phyloP scores from a whole-genome alignment of 371 early-diverging fungal genomes.

The Mucor lusitanicus region DNA sequence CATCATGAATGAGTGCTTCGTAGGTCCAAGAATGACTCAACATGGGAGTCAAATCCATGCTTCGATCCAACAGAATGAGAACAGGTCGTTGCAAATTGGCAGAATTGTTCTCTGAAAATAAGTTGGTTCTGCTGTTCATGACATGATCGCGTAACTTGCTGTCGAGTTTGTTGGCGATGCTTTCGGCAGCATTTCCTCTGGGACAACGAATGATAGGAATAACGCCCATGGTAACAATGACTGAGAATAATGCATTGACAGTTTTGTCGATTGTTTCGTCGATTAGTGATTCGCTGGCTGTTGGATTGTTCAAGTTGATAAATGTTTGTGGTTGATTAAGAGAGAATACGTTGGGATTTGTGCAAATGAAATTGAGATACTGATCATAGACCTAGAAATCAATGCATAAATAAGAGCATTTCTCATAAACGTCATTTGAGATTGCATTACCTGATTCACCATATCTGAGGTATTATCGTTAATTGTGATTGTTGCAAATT shows the following conservation, averaged over 20 bases:
- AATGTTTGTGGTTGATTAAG: conserved; percentile 85
- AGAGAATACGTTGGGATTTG: conserved; percentile 95
- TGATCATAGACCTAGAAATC: conserved; percentile 86
- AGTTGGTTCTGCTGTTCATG: conserved; percentile 78
- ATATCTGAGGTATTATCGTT: conserved; percentile 70
- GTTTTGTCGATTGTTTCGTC: conserved; percentile 77
- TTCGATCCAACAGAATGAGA: conserved; percentile 92
- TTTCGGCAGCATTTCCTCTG: conserved; percentile 91
- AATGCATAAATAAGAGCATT: background rate
- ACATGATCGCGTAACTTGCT: conserved; percentile 87
- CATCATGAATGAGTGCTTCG: conserved; percentile 95
- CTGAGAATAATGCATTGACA: conserved; percentile 85
- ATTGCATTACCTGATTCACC: conserved; percentile 70
- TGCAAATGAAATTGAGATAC: conserved; percentile 91
- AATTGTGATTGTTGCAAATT: conserved; percentile 84
- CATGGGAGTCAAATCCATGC: conserved; percentile 94
- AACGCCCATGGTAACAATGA: conserved; percentile 88
- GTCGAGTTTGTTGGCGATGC: conserved; percentile 89
- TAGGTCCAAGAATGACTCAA: conserved; percentile 98
- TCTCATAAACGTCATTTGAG: background rate
- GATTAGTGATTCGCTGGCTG: conserved; percentile 78
- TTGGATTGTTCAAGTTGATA: conserved; percentile 76
- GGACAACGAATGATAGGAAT: conserved; percentile 92
- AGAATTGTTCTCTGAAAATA: conserved; percentile 67
- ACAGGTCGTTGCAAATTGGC: conserved; percentile 66